Evolutionary conservation across 2,329 filamentous ascomycete species (phyloP).

Genomic region (Ciborinia camelliae): DNA sequence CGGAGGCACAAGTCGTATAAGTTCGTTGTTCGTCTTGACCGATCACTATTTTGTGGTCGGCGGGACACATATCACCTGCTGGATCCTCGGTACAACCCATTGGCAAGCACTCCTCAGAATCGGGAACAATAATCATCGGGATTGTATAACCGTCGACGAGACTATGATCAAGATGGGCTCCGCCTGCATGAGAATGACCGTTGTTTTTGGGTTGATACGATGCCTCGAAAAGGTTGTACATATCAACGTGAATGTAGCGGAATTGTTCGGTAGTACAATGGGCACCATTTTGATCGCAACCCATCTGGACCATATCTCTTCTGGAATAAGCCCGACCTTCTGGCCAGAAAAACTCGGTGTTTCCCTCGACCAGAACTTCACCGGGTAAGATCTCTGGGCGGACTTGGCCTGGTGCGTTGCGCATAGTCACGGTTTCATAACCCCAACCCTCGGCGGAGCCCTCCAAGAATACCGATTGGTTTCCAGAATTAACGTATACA

Average conservation of each 20-base stretch:
- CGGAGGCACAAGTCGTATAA: not conserved
- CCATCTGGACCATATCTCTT: not conserved
- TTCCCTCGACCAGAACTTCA: not conserved
- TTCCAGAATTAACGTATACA: not conserved
- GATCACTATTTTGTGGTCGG: not conserved
- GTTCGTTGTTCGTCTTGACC: not conserved
- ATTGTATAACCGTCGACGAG: not conserved
- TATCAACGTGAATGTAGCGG: not conserved
- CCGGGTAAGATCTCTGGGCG: not conserved
- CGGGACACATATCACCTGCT: not conserved
- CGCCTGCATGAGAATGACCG: not conserved
- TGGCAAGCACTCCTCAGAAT: not conserved
- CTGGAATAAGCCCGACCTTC: not conserved
- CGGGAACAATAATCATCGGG: not conserved
- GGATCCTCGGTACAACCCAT: slow-evolving; percentile 1
- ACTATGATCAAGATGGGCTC: not conserved
- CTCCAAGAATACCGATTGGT: not conserved
- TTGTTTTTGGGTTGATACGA: not conserved
- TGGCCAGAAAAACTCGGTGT: not conserved
- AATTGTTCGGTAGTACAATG: not conserved
- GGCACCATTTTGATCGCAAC: not conserved
- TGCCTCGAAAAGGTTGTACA: not conserved
- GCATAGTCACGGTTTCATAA: not conserved
- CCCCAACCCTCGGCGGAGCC: not conserved
- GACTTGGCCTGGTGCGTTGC: not conserved